Evolutionary conservation across 305 asterid genomes (phyloP).

Genomic region (Fraxinus angustifolia): DNA sequence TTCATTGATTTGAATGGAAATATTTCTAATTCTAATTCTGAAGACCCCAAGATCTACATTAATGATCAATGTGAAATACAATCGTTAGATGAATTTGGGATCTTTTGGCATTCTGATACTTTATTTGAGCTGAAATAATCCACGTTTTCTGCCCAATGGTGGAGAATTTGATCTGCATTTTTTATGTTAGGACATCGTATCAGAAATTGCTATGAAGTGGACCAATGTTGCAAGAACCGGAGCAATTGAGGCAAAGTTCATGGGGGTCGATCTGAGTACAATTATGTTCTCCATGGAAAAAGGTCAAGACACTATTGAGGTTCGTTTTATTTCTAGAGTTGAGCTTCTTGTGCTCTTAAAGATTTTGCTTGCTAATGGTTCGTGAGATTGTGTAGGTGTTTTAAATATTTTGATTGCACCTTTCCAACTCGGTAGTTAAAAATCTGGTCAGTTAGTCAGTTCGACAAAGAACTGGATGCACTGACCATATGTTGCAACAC

Average conservation of each 20-base stretch:
- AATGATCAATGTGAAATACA: neutral
- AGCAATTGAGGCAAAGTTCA: slow-evolving; percentile 65
- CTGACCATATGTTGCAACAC: neutral
- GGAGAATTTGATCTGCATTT: neutral
- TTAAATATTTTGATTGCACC: neutral
- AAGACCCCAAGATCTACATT: neutral
- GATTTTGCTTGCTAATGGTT: slow-evolving; percentile 6
- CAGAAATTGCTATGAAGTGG: slow-evolving; percentile 79
- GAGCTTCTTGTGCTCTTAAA: slow-evolving; percentile 3
- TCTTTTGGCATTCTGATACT: neutral
- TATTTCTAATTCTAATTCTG: neutral
- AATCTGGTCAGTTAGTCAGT: neutral
- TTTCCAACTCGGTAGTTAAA: neutral
- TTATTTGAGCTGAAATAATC: neutral
- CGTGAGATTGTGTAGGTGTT: neutral
- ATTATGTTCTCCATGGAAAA: slow-evolving; percentile 85
- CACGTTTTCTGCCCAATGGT: neutral
- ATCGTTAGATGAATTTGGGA: neutral
- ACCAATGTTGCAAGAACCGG: slow-evolving; percentile 70
- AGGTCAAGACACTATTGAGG: slow-evolving; percentile 81
- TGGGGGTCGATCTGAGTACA: slow-evolving; percentile 69
- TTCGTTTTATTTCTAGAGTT: slow-evolving; percentile 22
- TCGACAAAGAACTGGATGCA: neutral
- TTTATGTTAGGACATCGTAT: slow-evolving; percentile 45
- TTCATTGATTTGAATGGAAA: neutral